Evolutionary conservation across 2,329 filamentous ascomycete genomes (phyloP).

Genomic region (Plenodomus biglobosus): DNA sequence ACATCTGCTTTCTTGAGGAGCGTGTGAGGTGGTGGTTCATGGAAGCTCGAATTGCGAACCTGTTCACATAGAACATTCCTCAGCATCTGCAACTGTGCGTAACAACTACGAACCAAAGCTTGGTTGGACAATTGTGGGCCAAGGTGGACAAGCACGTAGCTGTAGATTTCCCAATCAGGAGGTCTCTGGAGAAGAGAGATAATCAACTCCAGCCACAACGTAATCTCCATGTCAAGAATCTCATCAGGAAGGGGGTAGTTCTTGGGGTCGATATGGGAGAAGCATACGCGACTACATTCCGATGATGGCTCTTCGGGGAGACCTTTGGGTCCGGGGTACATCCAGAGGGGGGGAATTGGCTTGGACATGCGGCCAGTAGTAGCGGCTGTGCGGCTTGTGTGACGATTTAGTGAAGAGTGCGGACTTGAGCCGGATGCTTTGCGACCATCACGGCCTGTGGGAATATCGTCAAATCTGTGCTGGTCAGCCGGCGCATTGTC

Average conservation of each 20-base stretch:
- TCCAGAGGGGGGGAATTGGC: conserved; percentile 54
- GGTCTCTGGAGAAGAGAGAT: conserved; percentile 73
- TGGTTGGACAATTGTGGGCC: conserved; percentile 89
- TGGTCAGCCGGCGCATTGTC: conserved; percentile 33
- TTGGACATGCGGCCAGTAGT: conserved; percentile 33
- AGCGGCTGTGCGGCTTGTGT: conserved; percentile 25
- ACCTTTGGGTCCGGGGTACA: conserved; percentile 56
- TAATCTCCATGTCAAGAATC: conserved; percentile 53
- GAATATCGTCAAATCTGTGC: conserved; percentile 29
- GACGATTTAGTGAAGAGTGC: conserved; percentile 36
- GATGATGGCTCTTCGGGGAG: conserved; percentile 57
- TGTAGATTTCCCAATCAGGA: conserved; percentile 88
- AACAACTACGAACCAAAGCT: conserved; percentile 74
- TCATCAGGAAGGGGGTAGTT: conserved; percentile 38
- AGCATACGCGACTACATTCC: conserved; percentile 54
- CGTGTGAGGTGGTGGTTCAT: conserved; percentile 76
- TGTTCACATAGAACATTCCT: conserved; percentile 79
- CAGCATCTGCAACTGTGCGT: conserved; percentile 73
- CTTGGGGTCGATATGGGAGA: conserved; percentile 50
- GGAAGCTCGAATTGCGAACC: conserved; percentile 73
- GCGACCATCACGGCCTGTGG: conserved; percentile 36
- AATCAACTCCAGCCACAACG: conserved; percentile 72
- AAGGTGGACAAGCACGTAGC: conserved; percentile 82
- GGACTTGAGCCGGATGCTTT: conserved; percentile 35
- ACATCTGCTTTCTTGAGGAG: conserved; percentile 85